Evolutionary conservation across 129 eudicot species (phyloP), one percentile per base, ranked within the genome.

Genomic region (Flaveria trinervia): DNA sequence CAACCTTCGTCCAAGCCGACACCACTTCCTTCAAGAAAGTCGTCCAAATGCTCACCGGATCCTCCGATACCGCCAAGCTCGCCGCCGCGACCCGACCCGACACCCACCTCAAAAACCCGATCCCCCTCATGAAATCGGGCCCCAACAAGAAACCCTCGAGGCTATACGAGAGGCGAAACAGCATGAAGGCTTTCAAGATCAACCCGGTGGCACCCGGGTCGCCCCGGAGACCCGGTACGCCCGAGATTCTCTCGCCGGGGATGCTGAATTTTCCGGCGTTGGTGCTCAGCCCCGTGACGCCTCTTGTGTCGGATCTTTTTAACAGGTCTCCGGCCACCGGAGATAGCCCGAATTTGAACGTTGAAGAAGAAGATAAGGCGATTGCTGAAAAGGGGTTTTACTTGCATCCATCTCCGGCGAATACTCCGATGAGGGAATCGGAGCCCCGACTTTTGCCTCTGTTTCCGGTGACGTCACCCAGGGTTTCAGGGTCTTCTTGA

Each of bases 1-100:
- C 98, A 4, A 94, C 98, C 56, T 94, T 94, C 71, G 97, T 94
- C 75, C 98, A 94, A 83, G 98, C 98, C 1, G 96, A 94, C 85
- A 81, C 97, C 8, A 72, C 90, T 55, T 91, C 98, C 71, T 94
- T 94, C 85, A 94, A 94, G 50, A 93, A 94, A 82, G 89, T 93
- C 2, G 98, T 93, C 79, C 98, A 93, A 82, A 89, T 93, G 93
- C 97, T 93, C 1, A 93, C 98, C 77, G 98, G 98, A 72, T 89
- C 97, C 82, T 77, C 96, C 68, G 93, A 93, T 25, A 85, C 98
- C n/a, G 83, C 82, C 69, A 88, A 85, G 41, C 59, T 49, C 1
- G 89, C 81, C 14, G 78, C 86, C 12, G 11, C 80, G 2, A 13
- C 78, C 77, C 77, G 88, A 61, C 75, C 89, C 83, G 91, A 91